Base-by-base conservation (phyloP, 768 basidiomycete species). In the Boletus tylopilopsis region DNA sequence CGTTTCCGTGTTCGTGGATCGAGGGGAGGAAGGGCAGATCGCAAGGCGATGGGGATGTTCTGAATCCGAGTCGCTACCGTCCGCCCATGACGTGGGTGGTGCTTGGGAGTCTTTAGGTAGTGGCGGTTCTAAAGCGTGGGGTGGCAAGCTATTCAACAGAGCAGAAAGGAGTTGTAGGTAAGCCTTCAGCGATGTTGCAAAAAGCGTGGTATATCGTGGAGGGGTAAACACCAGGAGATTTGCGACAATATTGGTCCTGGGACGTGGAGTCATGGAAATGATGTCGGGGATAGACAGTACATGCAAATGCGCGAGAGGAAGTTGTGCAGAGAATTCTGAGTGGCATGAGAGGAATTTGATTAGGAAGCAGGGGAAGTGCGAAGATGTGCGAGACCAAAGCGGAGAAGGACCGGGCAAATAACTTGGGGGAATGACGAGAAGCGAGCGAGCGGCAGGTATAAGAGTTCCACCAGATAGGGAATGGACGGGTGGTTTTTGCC, bases 361-460 rank as follows among this genome's bases (percentile, higher is more conserved):
- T 86, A 1, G 90, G 91, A 0, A 97, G 76, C 0, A 91, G 70
- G 0, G 89, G 87, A 37, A 94, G 73, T 2, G 84, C 77, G 49
- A 95, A 73, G 47, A 94, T 79, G 51, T 72, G 66, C 15, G 71
- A 61, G 45, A 88, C 56, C 24, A 87, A 58, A 16, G 66, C 60
- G 25, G 66, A 54, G 15, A 85, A 59, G 36, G 73, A 64, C 51
- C 53, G 56, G 6, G 64, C 23, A 39, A 60, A 64, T 15, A 30
- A 22, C 27, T 54, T 52, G 11, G 61, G 68, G 21, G 74, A 77
- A 38, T n/a, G 64, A 79, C 7, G 58, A 18, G 24, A 60, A 24
- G 24, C 46, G 49, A 10, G 30, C 32, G 22, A 68, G 47, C 1
- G 67, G 64, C 22, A 68, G 53, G 40, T 53, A 55, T 11, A 56